A percentile compares a stretch with the other conserved stretches of the same genome.
These are phyloP conservation scores for Sugiyamaella qingdaonensis DNA, from an alignment of 805 yeast species.

Conservation along the genomic window DNA sequence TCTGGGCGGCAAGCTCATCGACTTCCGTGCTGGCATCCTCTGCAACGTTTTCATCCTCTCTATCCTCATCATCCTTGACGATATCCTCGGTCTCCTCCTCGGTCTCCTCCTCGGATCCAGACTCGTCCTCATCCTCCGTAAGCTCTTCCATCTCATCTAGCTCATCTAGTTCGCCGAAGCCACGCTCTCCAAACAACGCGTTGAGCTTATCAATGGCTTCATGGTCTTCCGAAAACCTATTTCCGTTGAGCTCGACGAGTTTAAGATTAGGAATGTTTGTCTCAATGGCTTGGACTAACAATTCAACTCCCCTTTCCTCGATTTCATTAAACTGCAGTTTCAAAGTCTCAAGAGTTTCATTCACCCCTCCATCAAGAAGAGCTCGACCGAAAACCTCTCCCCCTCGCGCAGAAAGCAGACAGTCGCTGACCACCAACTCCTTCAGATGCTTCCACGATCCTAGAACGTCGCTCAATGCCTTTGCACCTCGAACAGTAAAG, in stretches of 20 bases:
- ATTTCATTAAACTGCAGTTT: constrained; percentile 88
- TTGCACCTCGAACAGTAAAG: constrained; percentile 65
- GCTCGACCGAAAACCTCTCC: constrained; percentile 49
- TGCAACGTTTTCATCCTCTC: constrained; percentile 41
- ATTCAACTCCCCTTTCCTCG: constrained; percentile 56
- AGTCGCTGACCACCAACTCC: constrained; percentile 86
- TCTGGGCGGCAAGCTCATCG: constrained; percentile 54
- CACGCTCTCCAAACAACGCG: constrained; percentile 63
- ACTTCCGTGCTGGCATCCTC: constrained; percentile 44
- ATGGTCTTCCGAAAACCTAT: constrained; percentile 85
- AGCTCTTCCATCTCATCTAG: constrained; percentile 90
- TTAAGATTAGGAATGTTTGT: constrained; percentile 57
- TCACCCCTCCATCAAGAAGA: constrained; percentile 28
- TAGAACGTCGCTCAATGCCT: constrained; percentile 58
- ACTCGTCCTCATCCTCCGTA: constrained; percentile 65
- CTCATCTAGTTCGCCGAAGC: constrained; percentile 82
- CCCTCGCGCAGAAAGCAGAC: constrained; percentile 78
- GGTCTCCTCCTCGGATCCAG: constrained; percentile 46
- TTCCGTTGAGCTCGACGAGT: constrained; percentile 84
- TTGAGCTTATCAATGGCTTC: constrained; percentile 58
- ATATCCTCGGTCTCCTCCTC: constrained; percentile 46
- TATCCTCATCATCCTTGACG: constrained; percentile 40
- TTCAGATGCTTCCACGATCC: constrained; percentile 59
- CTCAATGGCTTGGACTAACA: constrained; percentile 52
- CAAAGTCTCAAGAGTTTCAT: constrained; percentile 50